Evolutionary conservation across 306 rosid genomes (phyloP).

Genomic region (Citrullus mucosospermus): DNA sequence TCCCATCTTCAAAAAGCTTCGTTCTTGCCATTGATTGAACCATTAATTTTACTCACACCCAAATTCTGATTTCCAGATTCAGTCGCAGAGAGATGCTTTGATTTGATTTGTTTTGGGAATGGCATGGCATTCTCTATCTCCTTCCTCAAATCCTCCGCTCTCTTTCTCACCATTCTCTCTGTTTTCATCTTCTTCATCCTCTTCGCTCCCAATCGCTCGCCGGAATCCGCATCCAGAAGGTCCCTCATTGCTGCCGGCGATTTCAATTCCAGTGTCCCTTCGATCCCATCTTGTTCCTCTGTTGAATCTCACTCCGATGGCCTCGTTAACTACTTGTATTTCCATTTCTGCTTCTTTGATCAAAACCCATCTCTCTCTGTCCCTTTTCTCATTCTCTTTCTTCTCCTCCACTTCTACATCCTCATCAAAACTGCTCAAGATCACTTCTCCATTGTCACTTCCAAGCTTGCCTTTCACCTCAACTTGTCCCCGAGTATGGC

Average conservation of each 20-base stretch:
- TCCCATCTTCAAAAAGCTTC: neutral
- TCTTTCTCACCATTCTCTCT: conserved; percentile 16
- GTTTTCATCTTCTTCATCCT: conserved; percentile 29
- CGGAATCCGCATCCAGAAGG: conserved; percentile 22
- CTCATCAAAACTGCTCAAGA: conserved; percentile 84
- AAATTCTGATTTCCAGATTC: neutral
- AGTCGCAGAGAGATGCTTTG: neutral
- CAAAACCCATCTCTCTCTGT: conserved; percentile 26
- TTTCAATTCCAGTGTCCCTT: neutral
- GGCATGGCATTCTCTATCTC: conserved; percentile 49
- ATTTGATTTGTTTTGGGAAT: conserved; percentile 12
- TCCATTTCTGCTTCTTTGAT: conserved; percentile 33
- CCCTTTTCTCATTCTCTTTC: conserved; percentile 39
- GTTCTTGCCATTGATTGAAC: neutral
- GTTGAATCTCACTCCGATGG: conserved; percentile 25
- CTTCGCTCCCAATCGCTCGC: conserved; percentile 11
- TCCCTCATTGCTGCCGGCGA: conserved; percentile 21
- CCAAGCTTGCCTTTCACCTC: conserved; percentile 61
- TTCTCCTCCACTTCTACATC: conserved; percentile 63
- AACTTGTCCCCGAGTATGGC: conserved; percentile 70
- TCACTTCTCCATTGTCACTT: conserved; percentile 72
- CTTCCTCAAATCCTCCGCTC: conserved; percentile 13
- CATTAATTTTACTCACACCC: neutral
- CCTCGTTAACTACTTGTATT: conserved; percentile 38
- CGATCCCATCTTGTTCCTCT: conserved; percentile 18